Evolutionary conservation across 1,139 yeast genomes (phyloP), one percentile per base, ranked within the genome.

Genomic region (Zygoascus hellenicus): DNA sequence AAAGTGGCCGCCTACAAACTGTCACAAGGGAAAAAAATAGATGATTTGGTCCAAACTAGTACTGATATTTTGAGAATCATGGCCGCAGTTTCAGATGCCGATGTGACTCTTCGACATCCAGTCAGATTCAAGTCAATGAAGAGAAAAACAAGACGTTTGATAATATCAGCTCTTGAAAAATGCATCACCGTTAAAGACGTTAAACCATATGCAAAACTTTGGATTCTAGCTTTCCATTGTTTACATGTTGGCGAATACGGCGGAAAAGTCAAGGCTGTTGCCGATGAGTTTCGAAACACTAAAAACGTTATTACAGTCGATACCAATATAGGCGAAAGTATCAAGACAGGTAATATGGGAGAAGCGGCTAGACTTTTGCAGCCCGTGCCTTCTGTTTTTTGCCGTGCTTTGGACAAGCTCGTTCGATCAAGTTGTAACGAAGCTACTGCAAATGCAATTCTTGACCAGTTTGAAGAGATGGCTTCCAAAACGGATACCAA

Each of bases 221-320:
- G 50, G 50, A 47, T 39, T 17, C 29, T 13, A 10, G 50, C 50
- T 34, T 47, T 47, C 26, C 48, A 47, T 33, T 39, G 34, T 32
- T 35, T 47, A n/a, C 50, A 47, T 17, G 39, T 38, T 6, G 50
- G 50, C 19, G 50, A 47, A 31, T 47, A 39, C 29, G 45, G 45
- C 9, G 50, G 47, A 7, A 38, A 30, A 26, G 45, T 28, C 15
- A 41, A 44, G 9, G 32, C 16, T 28, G 39, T 47, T 16, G 47
- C 50, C 11, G 11, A 40, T 5, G 28, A 19, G 9, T 43, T 38
- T 19, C 40, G 50, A 32, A 39, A 39, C 19, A 13, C 33, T 17
- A 33, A 34, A 14, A 22, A 30, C 5, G 45, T 44, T 5, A 3
- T 11, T 14, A 47, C 47, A 13, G n/a, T 13, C 19, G 45, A 38